These are phyloP conservation scores for Pseudocercospora eumusae DNA, from an alignment of 2,329 filamentous ascomycete species.

Conservation along the genomic window DNA sequence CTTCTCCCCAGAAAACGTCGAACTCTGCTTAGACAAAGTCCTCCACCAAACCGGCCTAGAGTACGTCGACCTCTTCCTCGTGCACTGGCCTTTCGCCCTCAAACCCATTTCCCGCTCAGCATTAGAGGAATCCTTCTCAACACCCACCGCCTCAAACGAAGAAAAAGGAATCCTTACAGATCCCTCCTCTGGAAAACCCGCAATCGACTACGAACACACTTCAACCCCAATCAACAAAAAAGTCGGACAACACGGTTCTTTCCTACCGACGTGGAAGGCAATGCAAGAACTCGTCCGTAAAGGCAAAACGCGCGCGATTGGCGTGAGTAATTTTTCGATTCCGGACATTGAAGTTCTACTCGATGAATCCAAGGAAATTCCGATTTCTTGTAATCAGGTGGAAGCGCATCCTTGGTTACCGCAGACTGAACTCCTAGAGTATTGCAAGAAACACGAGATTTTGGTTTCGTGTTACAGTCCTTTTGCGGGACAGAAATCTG, in stretches of 20 bases:
- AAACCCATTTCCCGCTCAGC: constrained; percentile 24
- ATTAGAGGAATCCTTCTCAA: constrained; percentile 24
- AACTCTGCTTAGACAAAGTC: constrained; percentile 40
- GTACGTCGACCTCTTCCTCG: constrained; percentile 47
- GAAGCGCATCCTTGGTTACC: constrained; percentile 37
- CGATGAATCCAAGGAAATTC: constrained; percentile 25
- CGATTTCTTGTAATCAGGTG: constrained; percentile 34
- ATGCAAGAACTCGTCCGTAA: constrained; percentile 34
- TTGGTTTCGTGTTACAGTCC: constrained; percentile 32
- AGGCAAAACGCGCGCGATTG: constrained; percentile 35
- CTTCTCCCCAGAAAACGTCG: constrained; percentile 29
- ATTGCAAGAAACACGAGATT: constrained; percentile 28
- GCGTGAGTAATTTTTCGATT: constrained; percentile 37
- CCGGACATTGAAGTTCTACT: constrained; percentile 32
- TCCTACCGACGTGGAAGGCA: constrained; percentile 35
- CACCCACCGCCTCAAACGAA: constrained; percentile 17
- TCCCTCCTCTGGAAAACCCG: constrained; percentile 20
- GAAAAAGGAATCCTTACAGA: constrained; percentile 18
- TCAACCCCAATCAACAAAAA: constrained; percentile 25
- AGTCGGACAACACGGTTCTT: constrained; percentile 26
- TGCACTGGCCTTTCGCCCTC: constrained; percentile 44
- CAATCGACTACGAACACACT: constrained; percentile 30
- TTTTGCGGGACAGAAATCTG: constrained; percentile 32
- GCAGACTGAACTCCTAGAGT: constrained; percentile 29
- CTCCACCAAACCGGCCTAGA: constrained; percentile 45